Evolutionary conservation across 2,329 filamentous ascomycete genomes (phyloP).

Genomic region (Trichoderma gracile): DNA sequence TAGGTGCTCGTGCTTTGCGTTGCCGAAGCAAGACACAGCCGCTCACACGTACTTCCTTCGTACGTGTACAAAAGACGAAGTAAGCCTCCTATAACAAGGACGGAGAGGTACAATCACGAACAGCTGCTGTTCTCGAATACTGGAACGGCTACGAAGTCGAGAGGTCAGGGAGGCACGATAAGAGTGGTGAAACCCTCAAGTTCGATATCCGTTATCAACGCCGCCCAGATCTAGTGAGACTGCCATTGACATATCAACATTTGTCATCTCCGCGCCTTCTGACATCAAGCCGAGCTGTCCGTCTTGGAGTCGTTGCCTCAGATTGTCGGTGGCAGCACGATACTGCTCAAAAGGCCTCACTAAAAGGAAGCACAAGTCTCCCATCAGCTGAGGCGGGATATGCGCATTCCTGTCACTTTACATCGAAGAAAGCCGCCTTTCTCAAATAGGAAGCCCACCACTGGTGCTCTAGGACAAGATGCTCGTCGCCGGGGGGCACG

Average conservation of each 20-base stretch:
- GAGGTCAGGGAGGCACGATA: not conserved
- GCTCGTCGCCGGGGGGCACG: not conserved
- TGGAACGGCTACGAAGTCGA: not conserved
- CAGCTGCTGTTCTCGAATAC: no score
- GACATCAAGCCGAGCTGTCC: not conserved
- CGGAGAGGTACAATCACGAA: no score
- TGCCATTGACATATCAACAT: not conserved
- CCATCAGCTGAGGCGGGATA: not conserved
- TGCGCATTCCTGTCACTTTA: not conserved
- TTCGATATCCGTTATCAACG: not conserved
- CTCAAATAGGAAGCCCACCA: not conserved
- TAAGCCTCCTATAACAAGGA: no score
- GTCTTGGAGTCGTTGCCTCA: not conserved
- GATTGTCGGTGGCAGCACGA: not conserved
- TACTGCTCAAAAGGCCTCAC: not conserved
- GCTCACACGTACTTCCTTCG: not conserved
- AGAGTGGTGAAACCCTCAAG: not conserved
- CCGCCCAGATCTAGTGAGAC: not conserved
- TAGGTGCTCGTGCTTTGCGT: not conserved
- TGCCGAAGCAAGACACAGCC: not conserved
- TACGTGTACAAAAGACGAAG: no score
- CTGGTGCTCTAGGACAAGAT: not conserved
- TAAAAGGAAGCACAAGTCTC: not conserved
- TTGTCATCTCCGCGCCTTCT: not conserved
- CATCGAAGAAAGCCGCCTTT: not conserved